Conservation (phyloP, 1,139 yeast species). For the Pichia sp. region DNA sequence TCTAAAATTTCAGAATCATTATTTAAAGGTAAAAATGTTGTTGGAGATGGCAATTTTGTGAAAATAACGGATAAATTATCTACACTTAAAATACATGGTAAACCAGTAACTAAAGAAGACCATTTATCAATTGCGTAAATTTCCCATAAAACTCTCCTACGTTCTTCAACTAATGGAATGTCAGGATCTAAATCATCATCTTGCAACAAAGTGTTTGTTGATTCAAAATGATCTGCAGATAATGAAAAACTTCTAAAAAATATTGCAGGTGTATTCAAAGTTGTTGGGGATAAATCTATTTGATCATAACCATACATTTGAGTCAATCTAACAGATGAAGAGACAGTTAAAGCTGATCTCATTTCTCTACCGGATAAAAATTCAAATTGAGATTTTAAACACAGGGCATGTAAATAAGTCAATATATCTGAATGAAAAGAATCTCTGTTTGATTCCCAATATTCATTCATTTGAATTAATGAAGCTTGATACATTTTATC, state of each 20-base stretch:
- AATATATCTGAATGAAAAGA: slow-evolving; percentile 19
- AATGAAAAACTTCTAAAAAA: slow-evolving; percentile 16
- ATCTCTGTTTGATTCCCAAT: slow-evolving; percentile 19
- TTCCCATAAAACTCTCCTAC: slow-evolving; percentile 27
- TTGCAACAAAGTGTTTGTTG: slow-evolving; percentile 12
- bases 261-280: slow-evolving; percentile 18
- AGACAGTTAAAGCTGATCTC: slow-evolving; percentile 25
- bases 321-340: slow-evolving; percentile 24
- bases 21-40: slow-evolving; percentile 23
- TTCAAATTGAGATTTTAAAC: slow-evolving; percentile 23
- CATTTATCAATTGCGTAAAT: slow-evolving; percentile 27
- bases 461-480: slow-evolving; percentile 14
- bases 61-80: slow-evolving; percentile 24
- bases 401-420: slow-evolving; percentile 23
- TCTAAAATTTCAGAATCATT: not conserved
- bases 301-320: slow-evolving; percentile 28
- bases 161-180: slow-evolving; percentile 24
- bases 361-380: slow-evolving; percentile 23
- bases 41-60: slow-evolving; percentile 27
- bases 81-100: slow-evolving; percentile 26
- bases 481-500: slow-evolving; percentile 19
- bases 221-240: slow-evolving; percentile 7
- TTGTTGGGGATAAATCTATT: slow-evolving; percentile 23
- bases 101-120: slow-evolving; percentile 28
- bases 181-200: slow-evolving; percentile 24